These are phyloP conservation scores for Guadua angustifolia DNA, from an alignment of 176 grass and related monocot species.

Conservation along the genomic window DNA sequence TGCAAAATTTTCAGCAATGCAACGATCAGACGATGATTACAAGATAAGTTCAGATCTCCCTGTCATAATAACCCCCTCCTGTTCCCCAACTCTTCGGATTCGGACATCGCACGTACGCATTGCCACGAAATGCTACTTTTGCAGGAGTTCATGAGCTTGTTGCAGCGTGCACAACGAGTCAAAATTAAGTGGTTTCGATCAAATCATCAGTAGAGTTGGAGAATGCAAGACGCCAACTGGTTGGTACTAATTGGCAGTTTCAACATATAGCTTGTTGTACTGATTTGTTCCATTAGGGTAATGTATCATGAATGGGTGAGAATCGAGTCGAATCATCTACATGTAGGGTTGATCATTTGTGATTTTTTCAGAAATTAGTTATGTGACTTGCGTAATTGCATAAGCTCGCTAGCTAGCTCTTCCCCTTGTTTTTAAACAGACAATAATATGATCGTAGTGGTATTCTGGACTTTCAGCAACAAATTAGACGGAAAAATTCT, in stretches of 20 bases:
- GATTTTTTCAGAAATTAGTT: too few species aligned
- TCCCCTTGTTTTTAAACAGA: too few species aligned
- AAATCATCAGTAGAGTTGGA: background rate
- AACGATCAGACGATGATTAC: background rate
- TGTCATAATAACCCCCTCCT: background rate
- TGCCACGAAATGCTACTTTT: background rate
- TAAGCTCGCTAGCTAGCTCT: too few species aligned
- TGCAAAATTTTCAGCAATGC: background rate
- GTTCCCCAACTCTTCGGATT: background rate
- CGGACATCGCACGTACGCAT: background rate
- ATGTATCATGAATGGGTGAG: too few species aligned
- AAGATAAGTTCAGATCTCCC: constrained; percentile 17
- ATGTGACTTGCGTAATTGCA: too few species aligned
- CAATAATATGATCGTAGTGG: too few species aligned
- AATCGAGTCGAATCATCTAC: too few species aligned
- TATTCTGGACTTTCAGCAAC: too few species aligned
- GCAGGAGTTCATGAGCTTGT: too few species aligned
- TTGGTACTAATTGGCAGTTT: background rate
- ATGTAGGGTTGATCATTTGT: too few species aligned
- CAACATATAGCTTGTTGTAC: background rate
- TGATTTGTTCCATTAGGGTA: background rate
- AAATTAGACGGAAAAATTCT: too few species aligned
- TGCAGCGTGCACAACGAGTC: too few species aligned
- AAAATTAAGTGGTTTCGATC: background rate
- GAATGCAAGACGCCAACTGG: background rate